Base-by-base conservation (phyloP, 768 basidiomycete genomes). In the Suillus spraguei region DNA sequence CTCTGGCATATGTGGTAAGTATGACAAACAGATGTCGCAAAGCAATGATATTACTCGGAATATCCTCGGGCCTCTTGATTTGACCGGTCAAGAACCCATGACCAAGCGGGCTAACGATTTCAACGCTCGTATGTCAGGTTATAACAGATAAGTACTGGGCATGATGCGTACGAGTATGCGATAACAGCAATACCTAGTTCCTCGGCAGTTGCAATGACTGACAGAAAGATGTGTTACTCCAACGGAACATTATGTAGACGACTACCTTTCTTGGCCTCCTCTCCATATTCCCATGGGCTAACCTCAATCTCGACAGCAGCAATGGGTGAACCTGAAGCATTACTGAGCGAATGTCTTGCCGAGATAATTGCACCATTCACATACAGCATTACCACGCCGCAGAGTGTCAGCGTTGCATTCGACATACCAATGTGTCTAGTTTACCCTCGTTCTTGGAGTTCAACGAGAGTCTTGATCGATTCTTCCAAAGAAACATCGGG, bases 291-390 rank as follows among this genome's bases (percentile, higher is more conserved):
- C 81, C 85, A 88, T 2, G 84, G 81, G 67, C 85, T 88, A 46
- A 88, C 75, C 71, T 91, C 90, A 59, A 90, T 87, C 71, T 91
- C 88, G 9, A 87, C 85, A 17, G 83, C 78, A 14, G 83, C 78
- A 63, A 89, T 81, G 2, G 84, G 52, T 82, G 77, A 11, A 88
- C 76, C 83, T 87, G 54, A 4, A 9, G 33, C 56, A 17, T 41
- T n/a, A 52, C 24, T 36, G 14, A 58, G 16, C 6, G 28, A 20
- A 36, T 54, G 16, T 35, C 20, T 28, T 33, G 9, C 42, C 7
- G 3, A 42, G 42, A 39, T 11, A 28, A 20, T 22, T 32, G 44
- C 14, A 44, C 22, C 5, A 53, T 7, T 13, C 42, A 76, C 80
- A 17, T 32, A 73, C 74, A 1, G 70, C 66, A 49, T 71, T 63